Evolutionary conservation across 345 rosid genomes (phyloP).

Genomic region (Dovyalis caffra): DNA sequence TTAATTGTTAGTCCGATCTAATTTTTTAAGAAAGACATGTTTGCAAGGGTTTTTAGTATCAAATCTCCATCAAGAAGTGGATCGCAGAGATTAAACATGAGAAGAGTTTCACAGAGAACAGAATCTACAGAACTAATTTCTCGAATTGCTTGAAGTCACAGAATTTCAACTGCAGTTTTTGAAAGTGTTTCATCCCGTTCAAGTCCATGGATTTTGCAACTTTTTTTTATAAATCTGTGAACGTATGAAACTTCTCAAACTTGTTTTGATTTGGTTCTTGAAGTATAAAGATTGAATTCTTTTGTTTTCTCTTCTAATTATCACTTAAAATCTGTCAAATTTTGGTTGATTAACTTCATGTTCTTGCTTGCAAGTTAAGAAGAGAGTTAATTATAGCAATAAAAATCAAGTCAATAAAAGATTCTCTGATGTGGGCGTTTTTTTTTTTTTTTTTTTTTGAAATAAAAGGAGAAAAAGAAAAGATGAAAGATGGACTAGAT

Average conservation of each 20-base stretch:
- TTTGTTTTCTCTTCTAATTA: no score
- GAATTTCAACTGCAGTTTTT: constrained; percentile 78
- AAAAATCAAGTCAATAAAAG: no score
- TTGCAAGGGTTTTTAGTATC: constrained; percentile 84
- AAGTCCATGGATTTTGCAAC: constrained; percentile 62
- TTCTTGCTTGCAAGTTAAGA: no score
- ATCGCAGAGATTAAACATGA: constrained; percentile 87
- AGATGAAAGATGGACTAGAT: no score
- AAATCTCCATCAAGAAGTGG: constrained; percentile 96
- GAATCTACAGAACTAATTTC: constrained; percentile 49
- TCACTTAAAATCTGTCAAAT: no score
- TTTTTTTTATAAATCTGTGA: constrained; percentile 67
- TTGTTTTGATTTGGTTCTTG: no score
- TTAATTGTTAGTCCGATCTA: constrained; percentile 41
- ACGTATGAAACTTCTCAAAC: constrained; percentile 71
- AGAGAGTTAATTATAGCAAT: no score
- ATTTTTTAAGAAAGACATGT: constrained; percentile 54
- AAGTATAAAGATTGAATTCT: no score
- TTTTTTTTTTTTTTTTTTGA: no score
- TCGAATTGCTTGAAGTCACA: constrained; percentile 79
- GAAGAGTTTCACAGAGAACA: constrained; percentile 50
- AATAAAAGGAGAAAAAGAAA: no score
- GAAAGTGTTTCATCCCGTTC: constrained; percentile 72
- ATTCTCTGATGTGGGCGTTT: no score
- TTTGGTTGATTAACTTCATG: no score